A percentile compares a stretch with the other conserved stretches of the same genome.
phyloP scores from a whole-genome alignment of 305 asterid genomes.

The Lippia alba region DNA sequence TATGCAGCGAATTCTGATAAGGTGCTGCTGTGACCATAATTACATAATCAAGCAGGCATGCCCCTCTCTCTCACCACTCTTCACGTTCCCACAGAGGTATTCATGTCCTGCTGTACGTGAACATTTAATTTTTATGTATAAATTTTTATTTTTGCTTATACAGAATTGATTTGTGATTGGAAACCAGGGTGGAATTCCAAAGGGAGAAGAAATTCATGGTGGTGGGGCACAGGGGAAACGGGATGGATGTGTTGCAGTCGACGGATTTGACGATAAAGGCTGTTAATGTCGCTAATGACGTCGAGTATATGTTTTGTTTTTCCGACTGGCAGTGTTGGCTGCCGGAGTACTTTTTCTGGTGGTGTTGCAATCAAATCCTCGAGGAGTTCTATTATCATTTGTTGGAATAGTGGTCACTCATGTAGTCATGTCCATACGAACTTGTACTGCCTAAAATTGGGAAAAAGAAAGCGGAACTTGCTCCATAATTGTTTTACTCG shows the following conservation, averaged over 20 bases:
- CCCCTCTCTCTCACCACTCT: slow-evolving; percentile 53
- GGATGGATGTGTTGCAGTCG: slow-evolving; percentile 87
- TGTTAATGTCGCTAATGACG: no score
- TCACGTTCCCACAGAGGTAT: slow-evolving; percentile 59
- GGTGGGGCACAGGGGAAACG: slow-evolving; percentile 92
- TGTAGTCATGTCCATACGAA: neutral
- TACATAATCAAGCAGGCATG: no score
- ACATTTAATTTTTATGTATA: no score
- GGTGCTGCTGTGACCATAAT: slow-evolving; percentile 57
- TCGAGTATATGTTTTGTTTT: no score
- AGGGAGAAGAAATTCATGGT: slow-evolving; percentile 75
- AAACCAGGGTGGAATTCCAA: slow-evolving; percentile 55
- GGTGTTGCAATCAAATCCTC: no score
- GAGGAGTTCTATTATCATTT: no score
- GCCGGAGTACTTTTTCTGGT: no score
- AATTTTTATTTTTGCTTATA: no score
- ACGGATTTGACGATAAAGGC: slow-evolving; percentile 81
- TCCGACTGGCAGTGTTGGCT: no score
- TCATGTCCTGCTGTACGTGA: no score
- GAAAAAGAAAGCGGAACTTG: slow-evolving; percentile 1
- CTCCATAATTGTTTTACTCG: slow-evolving; percentile 22
- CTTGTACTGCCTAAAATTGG: slow-evolving; percentile 1
- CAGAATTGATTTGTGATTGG: neutral
- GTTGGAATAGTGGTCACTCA: no score
- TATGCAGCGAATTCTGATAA: slow-evolving; percentile 22